A percentile compares a stretch with the other conserved stretches of the same genome.
These are phyloP conservation scores for Cynara cardunculus DNA, from an alignment of 129 eudicot species.

Conservation along the genomic window DNA sequence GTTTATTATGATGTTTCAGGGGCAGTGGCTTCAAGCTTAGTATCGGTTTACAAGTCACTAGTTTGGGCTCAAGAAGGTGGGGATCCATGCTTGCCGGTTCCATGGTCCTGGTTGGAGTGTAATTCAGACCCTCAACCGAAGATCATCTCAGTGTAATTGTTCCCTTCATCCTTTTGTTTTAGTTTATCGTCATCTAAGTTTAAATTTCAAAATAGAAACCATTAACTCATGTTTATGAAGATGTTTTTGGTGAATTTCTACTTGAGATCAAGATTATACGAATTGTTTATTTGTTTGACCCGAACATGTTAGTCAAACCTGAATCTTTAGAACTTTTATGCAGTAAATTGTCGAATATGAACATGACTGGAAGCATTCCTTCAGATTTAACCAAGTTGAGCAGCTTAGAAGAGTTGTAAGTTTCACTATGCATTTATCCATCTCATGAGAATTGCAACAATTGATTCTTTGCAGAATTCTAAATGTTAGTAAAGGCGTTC, in stretches of 20 bases:
- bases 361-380: slow-evolving; percentile 58
- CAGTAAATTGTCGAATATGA: slow-evolving; percentile 54
- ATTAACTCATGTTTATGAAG: neutral
- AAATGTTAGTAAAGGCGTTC: neutral
- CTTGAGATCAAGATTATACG: neutral
- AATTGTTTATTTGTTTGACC: neutral
- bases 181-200: neutral
- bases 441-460: neutral
- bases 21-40: slow-evolving; percentile 33
- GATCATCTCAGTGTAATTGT: slow-evolving; percentile 44
- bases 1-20: slow-evolving; percentile 24
- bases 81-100: slow-evolving; percentile 74
- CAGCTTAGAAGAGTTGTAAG: slow-evolving; percentile 66
- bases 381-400: slow-evolving; percentile 46
- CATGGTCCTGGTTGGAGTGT: slow-evolving; percentile 71
- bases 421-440: neutral
- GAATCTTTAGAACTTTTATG: neutral
- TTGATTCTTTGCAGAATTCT: neutral
- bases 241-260: neutral
- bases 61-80: slow-evolving; percentile 80
- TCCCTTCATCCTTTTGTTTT: neutral
- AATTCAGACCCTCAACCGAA: slow-evolving; percentile 58
- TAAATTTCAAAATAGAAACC: neutral
- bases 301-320: slow-evolving; percentile 11
- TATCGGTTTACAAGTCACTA: slow-evolving; percentile 35